phyloP scores from a whole-genome alignment of 176 grass and related monocot species.

The Neostapfia colusana region DNA sequence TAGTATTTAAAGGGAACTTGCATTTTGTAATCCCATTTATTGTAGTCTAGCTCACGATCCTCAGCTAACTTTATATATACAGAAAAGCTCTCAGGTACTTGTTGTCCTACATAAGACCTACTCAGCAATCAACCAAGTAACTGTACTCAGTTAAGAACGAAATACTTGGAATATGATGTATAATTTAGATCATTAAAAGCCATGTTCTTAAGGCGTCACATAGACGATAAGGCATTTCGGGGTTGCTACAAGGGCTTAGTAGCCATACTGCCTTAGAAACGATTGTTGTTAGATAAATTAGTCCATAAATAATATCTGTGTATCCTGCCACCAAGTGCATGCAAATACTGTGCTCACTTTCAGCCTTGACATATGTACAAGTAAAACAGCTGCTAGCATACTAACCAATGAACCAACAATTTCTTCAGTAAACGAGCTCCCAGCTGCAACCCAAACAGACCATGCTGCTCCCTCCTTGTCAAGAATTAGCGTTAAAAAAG shows the following conservation, averaged over 20 bases:
- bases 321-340: not conserved
- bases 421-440: not conserved
- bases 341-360: not conserved
- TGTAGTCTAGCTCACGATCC: not conserved
- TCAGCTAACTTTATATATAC: not conserved
- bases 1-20: not conserved
- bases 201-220: not conserved
- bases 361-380: not conserved
- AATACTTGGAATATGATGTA: not conserved
- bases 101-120: not conserved
- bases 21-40: not conserved
- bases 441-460: not conserved
- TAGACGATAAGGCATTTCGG: not conserved
- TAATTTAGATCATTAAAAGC: not conserved
- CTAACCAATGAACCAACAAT: not conserved
- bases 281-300: not conserved
- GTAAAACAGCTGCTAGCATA: not conserved
- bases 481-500: slow-evolving; percentile 1
- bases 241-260: not conserved
- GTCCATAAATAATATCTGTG: not conserved
- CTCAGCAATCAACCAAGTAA: slow-evolving; percentile 3
- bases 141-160: not conserved
- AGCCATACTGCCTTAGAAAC: not conserved
- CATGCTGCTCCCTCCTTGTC: not conserved
- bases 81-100: not conserved